Evolutionary conservation across 345 rosid genomes (phyloP).

Genomic region (Eucalyptus albens): DNA sequence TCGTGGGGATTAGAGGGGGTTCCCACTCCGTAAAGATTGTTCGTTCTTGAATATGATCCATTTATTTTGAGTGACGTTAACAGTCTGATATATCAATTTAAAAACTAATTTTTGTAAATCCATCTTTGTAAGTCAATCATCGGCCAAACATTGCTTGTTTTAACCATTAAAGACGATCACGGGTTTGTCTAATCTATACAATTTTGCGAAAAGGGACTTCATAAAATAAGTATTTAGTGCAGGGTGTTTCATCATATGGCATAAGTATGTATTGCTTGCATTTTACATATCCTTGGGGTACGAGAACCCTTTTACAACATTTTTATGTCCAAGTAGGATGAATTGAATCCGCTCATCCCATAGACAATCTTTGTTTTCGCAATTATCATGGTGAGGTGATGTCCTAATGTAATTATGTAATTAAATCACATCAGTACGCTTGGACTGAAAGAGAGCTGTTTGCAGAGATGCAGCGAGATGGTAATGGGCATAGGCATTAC

Average conservation of each 20-base stretch:
- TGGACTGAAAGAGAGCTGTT: background rate
- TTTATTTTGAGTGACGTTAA: background rate
- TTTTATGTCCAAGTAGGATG: background rate
- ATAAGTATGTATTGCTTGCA: background rate
- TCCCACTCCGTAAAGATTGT: background rate
- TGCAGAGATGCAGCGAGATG: constrained; percentile 44
- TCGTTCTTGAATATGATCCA: background rate
- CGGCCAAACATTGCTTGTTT: background rate
- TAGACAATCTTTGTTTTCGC: background rate
- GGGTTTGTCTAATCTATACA: background rate
- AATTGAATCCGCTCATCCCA: background rate
- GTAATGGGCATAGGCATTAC: constrained; percentile 23
- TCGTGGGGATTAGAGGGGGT: too few relatives aligned
- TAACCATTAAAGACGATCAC: background rate
- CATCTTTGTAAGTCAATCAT: background rate
- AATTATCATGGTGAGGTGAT: background rate
- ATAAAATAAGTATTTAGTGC: background rate
- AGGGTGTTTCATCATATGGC: background rate
- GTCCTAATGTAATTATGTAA: background rate
- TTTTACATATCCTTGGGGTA: background rate
- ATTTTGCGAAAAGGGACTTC: background rate
- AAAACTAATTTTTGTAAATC: background rate
- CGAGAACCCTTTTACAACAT: background rate
- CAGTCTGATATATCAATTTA: background rate
- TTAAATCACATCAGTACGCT: background rate